phyloP scores from a whole-genome alignment of 192 early-diverging fungal genomes.

The Gigaspora rosea region DNA sequence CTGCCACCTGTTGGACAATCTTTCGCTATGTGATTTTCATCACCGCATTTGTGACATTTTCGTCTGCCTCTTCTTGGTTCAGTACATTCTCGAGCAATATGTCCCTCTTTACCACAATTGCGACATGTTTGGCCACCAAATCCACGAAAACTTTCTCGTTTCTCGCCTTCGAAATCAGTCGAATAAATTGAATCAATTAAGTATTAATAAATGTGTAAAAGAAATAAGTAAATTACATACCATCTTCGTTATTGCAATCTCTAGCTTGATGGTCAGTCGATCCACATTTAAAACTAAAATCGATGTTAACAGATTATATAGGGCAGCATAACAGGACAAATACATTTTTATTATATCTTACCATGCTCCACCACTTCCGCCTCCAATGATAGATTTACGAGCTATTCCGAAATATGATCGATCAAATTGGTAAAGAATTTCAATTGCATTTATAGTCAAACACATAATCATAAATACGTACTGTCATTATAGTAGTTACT shows the following conservation, averaged over 20 bases:
- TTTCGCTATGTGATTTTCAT: not conserved
- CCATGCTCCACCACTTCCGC: not conserved
- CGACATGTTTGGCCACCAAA: not conserved
- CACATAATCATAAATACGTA: not conserved
- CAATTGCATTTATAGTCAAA: not conserved
- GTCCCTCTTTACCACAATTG: slow-evolving; percentile 5
- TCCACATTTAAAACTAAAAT: not conserved
- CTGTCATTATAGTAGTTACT: not conserved
- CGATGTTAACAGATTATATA: not conserved
- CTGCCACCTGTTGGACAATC: not conserved
- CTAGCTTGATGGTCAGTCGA: not conserved
- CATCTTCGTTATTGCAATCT: not conserved
- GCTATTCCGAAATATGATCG: not conserved
- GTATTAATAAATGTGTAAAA: not conserved
- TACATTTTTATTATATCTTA: not conserved
- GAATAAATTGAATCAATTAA: not conserved
- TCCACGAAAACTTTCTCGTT: not conserved
- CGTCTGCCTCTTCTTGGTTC: not conserved
- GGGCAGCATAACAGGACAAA: not conserved
- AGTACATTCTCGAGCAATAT: not conserved
- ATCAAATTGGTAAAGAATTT: not conserved
- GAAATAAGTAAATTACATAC: not conserved
- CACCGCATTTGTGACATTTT: slow-evolving; percentile 10
- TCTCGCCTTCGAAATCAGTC: not conserved
- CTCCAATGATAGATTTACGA: not conserved